Evolutionary conservation across 495 filamentous ascomycete genomes (phyloP).

Genomic region (Achaetomiella virescens): DNA sequence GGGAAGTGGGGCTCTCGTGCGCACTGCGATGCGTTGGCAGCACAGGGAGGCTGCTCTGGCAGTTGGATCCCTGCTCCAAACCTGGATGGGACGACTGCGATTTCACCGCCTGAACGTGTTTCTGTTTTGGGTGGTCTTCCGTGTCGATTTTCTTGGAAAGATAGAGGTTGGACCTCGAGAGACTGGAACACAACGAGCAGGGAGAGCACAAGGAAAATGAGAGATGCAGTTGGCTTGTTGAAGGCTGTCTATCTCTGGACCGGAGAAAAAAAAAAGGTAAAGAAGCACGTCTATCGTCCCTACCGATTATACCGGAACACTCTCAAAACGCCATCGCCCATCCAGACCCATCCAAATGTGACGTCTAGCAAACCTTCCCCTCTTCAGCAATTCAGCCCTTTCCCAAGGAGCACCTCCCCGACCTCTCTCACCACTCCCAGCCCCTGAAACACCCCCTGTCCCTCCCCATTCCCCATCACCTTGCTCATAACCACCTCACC

Average conservation of each 20-base stretch:
- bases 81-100: neutral
- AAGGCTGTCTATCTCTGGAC: no score
- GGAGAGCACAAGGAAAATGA: no score
- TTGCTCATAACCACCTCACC: slow-evolving; percentile 52
- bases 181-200: no score
- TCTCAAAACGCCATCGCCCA: no score
- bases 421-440: slow-evolving; percentile 49
- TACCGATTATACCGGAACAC: no score
- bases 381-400: slow-evolving; percentile 31
- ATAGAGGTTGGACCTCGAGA: no score
- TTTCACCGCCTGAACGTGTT: neutral
- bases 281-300: no score
- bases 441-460: slow-evolving; percentile 50
- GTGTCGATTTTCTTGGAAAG: no score
- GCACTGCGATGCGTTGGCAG: slow-evolving; percentile 5
- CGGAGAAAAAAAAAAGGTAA: no score
- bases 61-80: neutral
- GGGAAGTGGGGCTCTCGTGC: neutral
- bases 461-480: slow-evolving; percentile 44
- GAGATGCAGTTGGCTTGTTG: no score
- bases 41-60: neutral
- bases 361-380: neutral
- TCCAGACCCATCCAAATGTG: no score
- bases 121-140: no score
- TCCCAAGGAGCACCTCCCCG: slow-evolving; percentile 35